Conservation (phyloP, 345 rosid species). For the Eucalyptus cladocalyx region DNA sequence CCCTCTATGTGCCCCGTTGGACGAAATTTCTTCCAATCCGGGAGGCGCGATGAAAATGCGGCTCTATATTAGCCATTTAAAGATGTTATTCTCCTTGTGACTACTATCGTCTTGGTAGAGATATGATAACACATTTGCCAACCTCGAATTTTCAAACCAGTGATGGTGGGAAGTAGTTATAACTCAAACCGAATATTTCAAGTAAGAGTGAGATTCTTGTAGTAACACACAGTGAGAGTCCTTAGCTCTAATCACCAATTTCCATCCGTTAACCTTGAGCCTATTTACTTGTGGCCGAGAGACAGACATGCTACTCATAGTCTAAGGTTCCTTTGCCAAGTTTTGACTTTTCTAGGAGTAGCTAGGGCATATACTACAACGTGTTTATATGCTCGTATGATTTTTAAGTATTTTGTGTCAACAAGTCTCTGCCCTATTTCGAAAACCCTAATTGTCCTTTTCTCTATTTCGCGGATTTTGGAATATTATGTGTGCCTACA, state of each 20-base stretch:
- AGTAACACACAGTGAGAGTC: accelerated
- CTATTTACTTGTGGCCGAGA: neutral
- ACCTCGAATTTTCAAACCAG: accelerated
- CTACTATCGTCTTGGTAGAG: neutral
- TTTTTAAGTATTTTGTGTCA: neutral
- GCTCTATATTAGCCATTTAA: neutral
- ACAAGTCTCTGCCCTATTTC: neutral
- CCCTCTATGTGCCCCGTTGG: neutral
- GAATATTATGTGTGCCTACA: neutral
- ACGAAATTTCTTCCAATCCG: neutral
- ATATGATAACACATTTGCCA: accelerated
- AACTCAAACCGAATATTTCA: neutral
- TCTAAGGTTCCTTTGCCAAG: neutral
- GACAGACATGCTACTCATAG: neutral
- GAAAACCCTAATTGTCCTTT: neutral
- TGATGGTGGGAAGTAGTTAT: neutral
- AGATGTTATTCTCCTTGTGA: neutral
- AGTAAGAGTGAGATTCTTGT: neutral
- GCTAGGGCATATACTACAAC: neutral
- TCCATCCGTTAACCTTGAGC: neutral
- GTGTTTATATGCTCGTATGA: neutral
- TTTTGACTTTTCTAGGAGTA: neutral
- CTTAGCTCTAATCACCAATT: neutral
- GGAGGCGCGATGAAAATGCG: neutral
- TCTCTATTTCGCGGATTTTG: neutral